Evolutionary conservation across 768 basidiomycete species (phyloP), one percentile per base, ranked within the genome.

Genomic region (Amanita polypyramis): DNA sequence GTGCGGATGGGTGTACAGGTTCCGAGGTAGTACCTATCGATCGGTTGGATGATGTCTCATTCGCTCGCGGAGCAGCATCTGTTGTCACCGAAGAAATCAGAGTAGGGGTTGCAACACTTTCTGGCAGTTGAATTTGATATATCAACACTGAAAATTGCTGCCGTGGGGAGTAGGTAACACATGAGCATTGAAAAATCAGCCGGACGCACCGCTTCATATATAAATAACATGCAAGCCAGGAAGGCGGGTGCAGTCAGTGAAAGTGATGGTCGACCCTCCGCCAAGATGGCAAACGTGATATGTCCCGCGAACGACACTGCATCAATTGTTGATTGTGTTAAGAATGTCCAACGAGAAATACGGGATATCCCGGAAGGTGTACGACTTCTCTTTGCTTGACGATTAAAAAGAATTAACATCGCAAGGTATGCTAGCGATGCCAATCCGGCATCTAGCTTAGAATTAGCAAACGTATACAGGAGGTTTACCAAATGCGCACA

Each of bases 81-180:
- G 65, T 56, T n/a, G 65, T 49, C 9, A 19, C 19, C 5, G 23
- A 7, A 42, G 20, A 1, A 19, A 62, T 53, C 5, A 66, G 58
- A 19, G 58, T 56, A 2, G 59, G 52, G 27, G 62, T 53, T 1
- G 46, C 20, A 47, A 38, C 20, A 52, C 80, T 75, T 59, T 90
- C 88, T 6, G 86, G 85, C 0, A 79, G 76, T 70, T 94, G 92
- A 15, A 93, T 79, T 55, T 89, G 83, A 53, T 85, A 78, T 3
- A 93, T 77, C 14, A 90, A 68, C 30, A 84, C 77, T 0, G 82
- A 76, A 56, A 90, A 91, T 82, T 92, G 85, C 92, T 95, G 49
- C 21, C 42, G 6, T 51, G 49, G 45, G 37, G 41, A 35, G 33
- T 43, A 19, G 37, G 23, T 25, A 15, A 33, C 12, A 14, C 14